Evolutionary conservation across 164 flowering plant genomes (phyloP).

Genomic region (Vitis labrusca): DNA sequence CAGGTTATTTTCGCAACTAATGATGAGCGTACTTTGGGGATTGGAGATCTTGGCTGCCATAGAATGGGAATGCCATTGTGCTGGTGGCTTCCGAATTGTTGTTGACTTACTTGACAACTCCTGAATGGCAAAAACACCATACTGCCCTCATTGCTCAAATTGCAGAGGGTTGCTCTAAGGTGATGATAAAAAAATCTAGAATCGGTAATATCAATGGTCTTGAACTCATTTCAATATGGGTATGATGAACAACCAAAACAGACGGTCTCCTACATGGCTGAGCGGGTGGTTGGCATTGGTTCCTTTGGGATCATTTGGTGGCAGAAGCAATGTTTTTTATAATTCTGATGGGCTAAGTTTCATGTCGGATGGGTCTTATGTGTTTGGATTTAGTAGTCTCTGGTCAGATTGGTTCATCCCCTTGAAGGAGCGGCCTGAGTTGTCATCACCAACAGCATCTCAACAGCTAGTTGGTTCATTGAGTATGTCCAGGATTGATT

Average conservation of each 20-base stretch:
- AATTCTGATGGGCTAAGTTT: slow-evolving; percentile 42
- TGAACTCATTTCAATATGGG: no score
- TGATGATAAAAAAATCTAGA: slow-evolving; percentile 2
- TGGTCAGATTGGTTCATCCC: slow-evolving; percentile 75
- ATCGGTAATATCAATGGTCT: no score
- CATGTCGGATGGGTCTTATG: slow-evolving; percentile 58
- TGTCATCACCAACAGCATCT: slow-evolving; percentile 63
- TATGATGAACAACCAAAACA: no score
- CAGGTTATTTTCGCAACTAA: no score
- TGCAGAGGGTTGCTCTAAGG: slow-evolving; percentile 99
- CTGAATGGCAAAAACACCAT: slow-evolving; percentile 98
- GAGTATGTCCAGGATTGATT: slow-evolving; percentile 63
- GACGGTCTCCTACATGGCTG: no score
- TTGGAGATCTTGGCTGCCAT: no score
- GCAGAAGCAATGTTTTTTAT: slow-evolving; percentile 48
- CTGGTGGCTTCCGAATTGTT: slow-evolving; percentile 91
- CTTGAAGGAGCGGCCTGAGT: slow-evolving; percentile 58
- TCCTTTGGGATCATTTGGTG: slow-evolving; percentile 13
- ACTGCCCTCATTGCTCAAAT: slow-evolving; percentile 97
- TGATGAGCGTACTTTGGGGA: no score
- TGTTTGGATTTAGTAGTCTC: slow-evolving; percentile 60
- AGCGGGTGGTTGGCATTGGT: no score
- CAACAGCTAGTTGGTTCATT: slow-evolving; percentile 59
- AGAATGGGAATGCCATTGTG: slow-evolving; percentile 78
- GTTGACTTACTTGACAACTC: slow-evolving; percentile 77